Evolutionary conservation across 192 early-diverging fungal genomes (phyloP).

Genomic region (Coemansia erecta): DNA sequence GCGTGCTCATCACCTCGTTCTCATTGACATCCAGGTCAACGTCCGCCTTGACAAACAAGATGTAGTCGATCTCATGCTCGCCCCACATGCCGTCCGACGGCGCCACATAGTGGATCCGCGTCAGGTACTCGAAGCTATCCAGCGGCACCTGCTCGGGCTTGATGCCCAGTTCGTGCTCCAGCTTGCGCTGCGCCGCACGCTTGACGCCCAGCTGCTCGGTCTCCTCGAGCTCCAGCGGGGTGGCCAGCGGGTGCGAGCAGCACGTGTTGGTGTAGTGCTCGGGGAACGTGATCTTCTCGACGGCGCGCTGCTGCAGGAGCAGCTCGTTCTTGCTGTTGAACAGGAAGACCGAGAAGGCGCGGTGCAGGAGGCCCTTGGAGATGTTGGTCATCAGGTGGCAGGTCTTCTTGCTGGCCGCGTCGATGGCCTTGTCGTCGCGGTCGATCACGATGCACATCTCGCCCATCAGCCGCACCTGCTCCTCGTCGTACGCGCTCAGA

Average conservation of each 20-base stretch:
- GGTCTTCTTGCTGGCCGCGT: slow-evolving; percentile 87
- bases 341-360: slow-evolving; percentile 95
- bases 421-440: slow-evolving; percentile 79
- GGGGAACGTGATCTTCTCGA: slow-evolving; percentile 98
- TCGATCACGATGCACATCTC: slow-evolving; percentile 98
- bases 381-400: slow-evolving; percentile 98
- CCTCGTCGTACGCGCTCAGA: slow-evolving; percentile 65
- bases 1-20: slow-evolving; percentile 85
- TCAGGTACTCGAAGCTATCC: slow-evolving; percentile 85
- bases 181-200: slow-evolving; percentile 88
- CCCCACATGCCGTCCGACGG: slow-evolving; percentile 96
- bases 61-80: slow-evolving; percentile 99
- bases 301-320: slow-evolving; percentile 91
- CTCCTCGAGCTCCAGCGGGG: slow-evolving; percentile 74
- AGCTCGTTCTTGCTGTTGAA: slow-evolving; percentile 86
- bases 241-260: slow-evolving; percentile 94
- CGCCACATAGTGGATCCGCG: slow-evolving; percentile 93
- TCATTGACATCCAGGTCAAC: slow-evolving; percentile 74
- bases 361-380: slow-evolving; percentile 82
- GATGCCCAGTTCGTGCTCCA: slow-evolving; percentile 96
- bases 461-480: slow-evolving; percentile 92
- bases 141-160: slow-evolving; percentile 70
- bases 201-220: slow-evolving; percentile 77
- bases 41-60: slow-evolving; percentile 80
- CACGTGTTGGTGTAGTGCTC: slow-evolving; percentile 97